Conservation (phyloP, 202 grass and related monocot species). For the Schoenoplectus triqueter region DNA sequence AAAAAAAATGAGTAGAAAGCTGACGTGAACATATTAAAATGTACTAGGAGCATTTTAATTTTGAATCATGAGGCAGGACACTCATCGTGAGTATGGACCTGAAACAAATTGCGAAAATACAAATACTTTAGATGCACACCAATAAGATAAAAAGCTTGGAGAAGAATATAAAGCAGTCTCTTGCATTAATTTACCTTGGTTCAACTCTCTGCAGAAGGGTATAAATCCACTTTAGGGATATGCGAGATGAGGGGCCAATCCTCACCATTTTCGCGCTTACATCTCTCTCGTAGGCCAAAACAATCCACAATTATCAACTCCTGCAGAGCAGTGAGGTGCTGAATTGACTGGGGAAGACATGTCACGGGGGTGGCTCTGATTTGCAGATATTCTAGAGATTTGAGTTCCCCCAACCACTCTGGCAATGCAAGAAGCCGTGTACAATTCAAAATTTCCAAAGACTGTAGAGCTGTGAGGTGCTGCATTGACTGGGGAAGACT, state of each 20-base stretch:
- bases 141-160: neutral
- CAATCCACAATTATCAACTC: accelerated
- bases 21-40: neutral
- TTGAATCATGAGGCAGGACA: neutral
- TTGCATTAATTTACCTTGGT: neutral
- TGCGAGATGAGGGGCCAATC: slow-evolving; percentile 6
- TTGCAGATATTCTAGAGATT: neutral
- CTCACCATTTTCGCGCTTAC: neutral
- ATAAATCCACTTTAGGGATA: neutral
- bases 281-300: neutral
- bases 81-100: neutral
- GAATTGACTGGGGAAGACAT: neutral
- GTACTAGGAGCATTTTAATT: neutral
- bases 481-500: neutral
- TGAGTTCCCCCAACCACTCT: neutral
- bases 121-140: neutral
- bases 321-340: neutral
- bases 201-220: neutral
- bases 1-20: too few relatives aligned
- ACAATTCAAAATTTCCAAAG: accelerated
- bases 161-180: neutral
- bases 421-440: neutral
- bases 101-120: neutral
- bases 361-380: neutral
- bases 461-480: neutral